Conservation (phyloP, 495 filamentous ascomycete species). For the Xylaria longipes region DNA sequence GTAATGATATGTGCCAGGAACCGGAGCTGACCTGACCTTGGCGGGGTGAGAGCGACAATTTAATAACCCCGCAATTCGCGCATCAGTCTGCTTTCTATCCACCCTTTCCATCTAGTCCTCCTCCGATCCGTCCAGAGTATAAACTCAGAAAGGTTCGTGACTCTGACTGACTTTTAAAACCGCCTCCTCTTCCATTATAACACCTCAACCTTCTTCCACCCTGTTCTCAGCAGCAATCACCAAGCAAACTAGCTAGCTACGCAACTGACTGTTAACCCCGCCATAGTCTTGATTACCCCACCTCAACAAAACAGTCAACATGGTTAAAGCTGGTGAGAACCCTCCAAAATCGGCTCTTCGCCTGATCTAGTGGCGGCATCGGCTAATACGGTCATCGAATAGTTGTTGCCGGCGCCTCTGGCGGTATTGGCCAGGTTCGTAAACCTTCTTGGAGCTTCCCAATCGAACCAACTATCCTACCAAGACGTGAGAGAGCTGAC, state of each 20-base stretch:
- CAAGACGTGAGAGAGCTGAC: slow-evolving; percentile 37
- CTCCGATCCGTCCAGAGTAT: slow-evolving; percentile 1
- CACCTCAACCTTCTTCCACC: slow-evolving; percentile 1
- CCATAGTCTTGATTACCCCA: slow-evolving; percentile 32
- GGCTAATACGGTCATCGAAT: slow-evolving; percentile 40
- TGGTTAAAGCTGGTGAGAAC: slow-evolving; percentile 86
- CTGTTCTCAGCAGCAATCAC: slow-evolving; percentile 15
- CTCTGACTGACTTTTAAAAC: slow-evolving; percentile 15
- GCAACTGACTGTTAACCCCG: slow-evolving; percentile 35
- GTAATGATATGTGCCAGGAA: neutral
- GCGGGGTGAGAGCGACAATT: slow-evolving; percentile 13
- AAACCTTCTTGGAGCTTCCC: neutral
- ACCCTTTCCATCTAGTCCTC: slow-evolving; percentile 20
- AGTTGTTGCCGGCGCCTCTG: slow-evolving; percentile 96
- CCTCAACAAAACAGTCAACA: slow-evolving; percentile 54
- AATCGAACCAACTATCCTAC: slow-evolving; percentile 17
- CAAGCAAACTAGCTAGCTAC: slow-evolving; percentile 26
- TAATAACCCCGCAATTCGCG: slow-evolving; percentile 24
- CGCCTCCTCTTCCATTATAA: neutral
- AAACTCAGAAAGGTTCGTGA: slow-evolving; percentile 32
- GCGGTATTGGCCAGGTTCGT: slow-evolving; percentile 95
- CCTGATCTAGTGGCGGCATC: neutral
- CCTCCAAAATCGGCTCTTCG: slow-evolving; percentile 2
- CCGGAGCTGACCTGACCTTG: slow-evolving; percentile 2
- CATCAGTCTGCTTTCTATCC: slow-evolving; percentile 29